Conservation (phyloP, 495 filamentous ascomycete genomes). For the Rhizodiscina lignyota region DNA sequence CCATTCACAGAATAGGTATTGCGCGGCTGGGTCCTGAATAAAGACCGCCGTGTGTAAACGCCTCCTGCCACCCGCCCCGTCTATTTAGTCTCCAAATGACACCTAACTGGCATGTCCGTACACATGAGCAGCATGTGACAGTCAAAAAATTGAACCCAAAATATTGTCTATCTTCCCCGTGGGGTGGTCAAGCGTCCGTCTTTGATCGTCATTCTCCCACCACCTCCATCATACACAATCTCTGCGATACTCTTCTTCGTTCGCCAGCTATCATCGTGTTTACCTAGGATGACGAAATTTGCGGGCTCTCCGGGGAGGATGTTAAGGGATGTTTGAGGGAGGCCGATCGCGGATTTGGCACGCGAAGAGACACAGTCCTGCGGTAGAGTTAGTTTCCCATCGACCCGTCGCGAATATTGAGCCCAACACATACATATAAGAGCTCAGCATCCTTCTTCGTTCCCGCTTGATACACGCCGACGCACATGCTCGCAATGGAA, state of each 20-base stretch:
- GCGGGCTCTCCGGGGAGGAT: conserved; percentile 10
- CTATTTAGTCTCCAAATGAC: no score
- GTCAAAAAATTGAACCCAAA: no score
- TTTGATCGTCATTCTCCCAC: no score
- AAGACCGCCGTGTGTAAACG: no score
- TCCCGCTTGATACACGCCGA: conserved; percentile 54
- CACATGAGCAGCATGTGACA: no score
- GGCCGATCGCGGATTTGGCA: conserved; percentile 33
- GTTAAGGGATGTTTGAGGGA: conserved; percentile 5
- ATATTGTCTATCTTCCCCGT: no score
- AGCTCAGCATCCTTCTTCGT: conserved; percentile 38
- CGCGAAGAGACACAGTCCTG: conserved; percentile 37
- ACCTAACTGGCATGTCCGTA: no score
- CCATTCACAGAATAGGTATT: no score
- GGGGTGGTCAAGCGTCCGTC: no score
- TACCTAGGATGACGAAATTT: conserved; percentile 18
- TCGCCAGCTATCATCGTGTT: conserved; percentile 13
- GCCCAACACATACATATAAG: conserved; percentile 32
- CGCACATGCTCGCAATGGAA: conserved; percentile 41
- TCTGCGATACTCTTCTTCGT: conserved; percentile 17
- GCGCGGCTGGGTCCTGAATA: no score
- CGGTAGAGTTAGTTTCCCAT: not conserved
- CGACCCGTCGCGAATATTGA: not conserved
- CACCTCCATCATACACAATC: conserved; percentile 14
- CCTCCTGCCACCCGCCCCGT: no score